Evolutionary conservation across 2,329 filamentous ascomycete species (phyloP), one percentile per base, ranked within the genome.

Genomic region (Scedosporium apiospermum): DNA sequence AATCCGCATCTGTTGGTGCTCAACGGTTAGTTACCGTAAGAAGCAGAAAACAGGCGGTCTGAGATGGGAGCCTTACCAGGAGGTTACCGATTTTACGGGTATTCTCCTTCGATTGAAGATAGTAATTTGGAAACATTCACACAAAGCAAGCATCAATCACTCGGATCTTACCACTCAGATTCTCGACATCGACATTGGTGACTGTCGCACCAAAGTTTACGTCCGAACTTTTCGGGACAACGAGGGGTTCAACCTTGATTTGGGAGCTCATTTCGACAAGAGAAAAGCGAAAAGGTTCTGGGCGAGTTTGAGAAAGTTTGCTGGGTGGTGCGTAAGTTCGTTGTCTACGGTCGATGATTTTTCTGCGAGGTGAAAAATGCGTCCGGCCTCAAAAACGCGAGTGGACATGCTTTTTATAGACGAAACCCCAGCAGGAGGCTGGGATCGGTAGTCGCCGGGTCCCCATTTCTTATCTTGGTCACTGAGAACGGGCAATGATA

Each of bases 161-260:
- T 16, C 27, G 23, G 46, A 67, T 72, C 80, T 77, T 80, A 87
- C 84, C 83, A 60, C 78, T 82, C 57, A 90, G 73, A 61, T 83
- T 81, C 68, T 89, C 84, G 49, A 89, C 73, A 67, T 88, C 80
- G 44, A 81, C 76, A 57, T 85, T 82, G 44, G 77, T 74, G 65
- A 88, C 77, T 27, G 81, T 71, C 9, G 84, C 86, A 1, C 87
- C 87, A 63, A 90, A 87, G 68, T 85, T 77, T 64, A 85, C 74
- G 14, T 65, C 68, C 26, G 78, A 78, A 46, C 70, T 72, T 55
- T 71, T 66, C 3, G 73, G 66, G 27, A 71, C 63, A n/a, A 67
- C 46, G n/a, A 80, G 68, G 9, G 77, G 77, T 23, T 74, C 68
- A 49, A 80, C 69, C 18, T 67, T 71, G 44, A 77, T 58, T 26